Evolutionary conservation across 2,329 filamentous ascomycete genomes (phyloP).

Genomic region (Fusarium luffae): DNA sequence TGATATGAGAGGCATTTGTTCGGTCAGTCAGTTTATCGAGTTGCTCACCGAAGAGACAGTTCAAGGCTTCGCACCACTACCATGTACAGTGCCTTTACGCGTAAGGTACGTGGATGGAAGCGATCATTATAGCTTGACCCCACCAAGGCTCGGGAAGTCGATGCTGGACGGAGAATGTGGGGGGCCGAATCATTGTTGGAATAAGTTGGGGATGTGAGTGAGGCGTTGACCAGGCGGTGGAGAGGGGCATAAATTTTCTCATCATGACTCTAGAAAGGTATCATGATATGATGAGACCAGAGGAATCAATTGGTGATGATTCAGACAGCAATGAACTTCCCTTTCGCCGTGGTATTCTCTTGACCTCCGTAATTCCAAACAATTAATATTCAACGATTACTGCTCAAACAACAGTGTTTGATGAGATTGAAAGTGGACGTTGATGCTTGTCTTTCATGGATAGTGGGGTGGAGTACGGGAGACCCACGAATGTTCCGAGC

Average conservation of each 20-base stretch:
- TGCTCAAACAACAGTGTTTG: constrained; percentile 22
- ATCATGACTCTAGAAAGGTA: constrained; percentile 15
- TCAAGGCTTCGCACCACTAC: constrained; percentile 14
- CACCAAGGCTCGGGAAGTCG: constrained; percentile 41
- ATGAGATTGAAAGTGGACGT: constrained; percentile 35
- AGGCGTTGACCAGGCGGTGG: constrained; percentile 40
- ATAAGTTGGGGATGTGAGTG: constrained; percentile 37
- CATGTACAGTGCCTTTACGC: constrained; percentile 25
- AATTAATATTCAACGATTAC: constrained; percentile 1
- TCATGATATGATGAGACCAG: constrained; percentile 3
- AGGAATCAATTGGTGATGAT: background rate
- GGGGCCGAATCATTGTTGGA: constrained; percentile 38
- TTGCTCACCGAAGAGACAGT: constrained; percentile 30
- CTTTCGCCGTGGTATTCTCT: background rate
- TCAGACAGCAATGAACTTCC: background rate
- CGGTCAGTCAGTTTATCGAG: constrained; percentile 15
- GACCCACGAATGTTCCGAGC: constrained; percentile 30
- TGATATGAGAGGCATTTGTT: constrained; percentile 12
- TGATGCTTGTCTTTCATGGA: constrained; percentile 24
- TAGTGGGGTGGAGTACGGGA: constrained; percentile 26
- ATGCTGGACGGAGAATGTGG: constrained; percentile 44
- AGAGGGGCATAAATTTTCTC: constrained; percentile 38
- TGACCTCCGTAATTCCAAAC: background rate
- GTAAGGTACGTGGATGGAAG: constrained; percentile 16
- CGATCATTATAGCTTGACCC: constrained; percentile 30